These are phyloP conservation scores for Closterium sp. DNA, from an alignment of 139 green algal genomes.

Conservation along the genomic window DNA sequence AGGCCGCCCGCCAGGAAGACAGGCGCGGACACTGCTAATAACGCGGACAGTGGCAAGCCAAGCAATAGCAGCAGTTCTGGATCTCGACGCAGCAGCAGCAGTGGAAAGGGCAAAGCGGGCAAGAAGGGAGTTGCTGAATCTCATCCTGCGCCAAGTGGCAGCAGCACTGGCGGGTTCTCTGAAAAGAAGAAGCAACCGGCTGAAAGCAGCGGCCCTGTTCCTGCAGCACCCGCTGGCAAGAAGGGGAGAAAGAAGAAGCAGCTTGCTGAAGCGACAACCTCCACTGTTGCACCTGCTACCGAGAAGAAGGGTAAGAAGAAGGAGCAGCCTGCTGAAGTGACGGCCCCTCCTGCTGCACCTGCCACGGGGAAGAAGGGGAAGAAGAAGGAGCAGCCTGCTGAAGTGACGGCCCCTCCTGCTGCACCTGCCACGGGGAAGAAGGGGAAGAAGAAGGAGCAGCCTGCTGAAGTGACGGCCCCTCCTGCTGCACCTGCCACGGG, in stretches of 20 bases:
- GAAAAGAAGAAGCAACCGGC: neutral
- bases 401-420: no score
- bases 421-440: no score
- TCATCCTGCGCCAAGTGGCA: neutral
- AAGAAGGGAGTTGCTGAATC: neutral
- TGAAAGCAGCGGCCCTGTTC: neutral
- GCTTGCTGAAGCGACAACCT: neutral
- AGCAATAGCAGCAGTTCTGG: neutral
- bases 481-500: no score
- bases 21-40: neutral
- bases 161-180: neutral
- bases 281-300: no score
- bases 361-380: no score
- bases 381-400: no score
- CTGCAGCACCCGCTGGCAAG: neutral
- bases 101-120: neutral
- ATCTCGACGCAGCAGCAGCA: neutral
- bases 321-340: no score
- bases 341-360: no score
- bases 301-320: no score
- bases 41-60: neutral
- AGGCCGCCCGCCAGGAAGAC: neutral
- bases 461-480: no score
- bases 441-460: no score
- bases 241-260: neutral